Evolutionary conservation across 331 rosid genomes (phyloP).

Genomic region (Quercus lobata): DNA sequence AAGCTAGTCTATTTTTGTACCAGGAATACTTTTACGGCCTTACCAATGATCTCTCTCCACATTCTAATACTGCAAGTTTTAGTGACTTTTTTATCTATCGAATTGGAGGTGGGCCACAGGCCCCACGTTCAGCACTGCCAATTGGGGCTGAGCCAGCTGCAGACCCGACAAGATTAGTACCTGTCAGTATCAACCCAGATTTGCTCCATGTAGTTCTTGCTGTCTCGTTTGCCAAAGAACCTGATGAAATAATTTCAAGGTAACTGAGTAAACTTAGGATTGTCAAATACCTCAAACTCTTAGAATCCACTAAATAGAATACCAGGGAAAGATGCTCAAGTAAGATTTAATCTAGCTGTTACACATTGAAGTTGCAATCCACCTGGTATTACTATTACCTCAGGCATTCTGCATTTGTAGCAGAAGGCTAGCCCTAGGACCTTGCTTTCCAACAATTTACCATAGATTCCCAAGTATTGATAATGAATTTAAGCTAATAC

Average conservation of each 20-base stretch:
- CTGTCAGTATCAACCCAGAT: constrained; percentile 73
- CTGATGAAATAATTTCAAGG: constrained; percentile 92
- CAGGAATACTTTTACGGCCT: constrained; percentile 98
- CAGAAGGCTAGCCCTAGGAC: not conserved
- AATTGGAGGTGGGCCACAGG: constrained; percentile 97
- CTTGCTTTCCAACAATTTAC: not conserved
- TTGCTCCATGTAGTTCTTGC: constrained; percentile 81
- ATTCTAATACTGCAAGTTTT: constrained; percentile 78
- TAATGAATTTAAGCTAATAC: not conserved
- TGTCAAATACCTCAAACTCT: not conserved
- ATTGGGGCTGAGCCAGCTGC: constrained; percentile 99
- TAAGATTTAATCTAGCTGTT: not conserved
- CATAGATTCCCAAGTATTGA: not conserved
- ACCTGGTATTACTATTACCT: not conserved
- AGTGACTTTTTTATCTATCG: constrained; percentile 73
- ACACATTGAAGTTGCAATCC: not conserved
- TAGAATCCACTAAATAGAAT: not conserved
- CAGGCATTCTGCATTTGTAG: not conserved
- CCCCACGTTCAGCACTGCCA: constrained; percentile 96
- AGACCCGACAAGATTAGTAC: constrained; percentile 84
- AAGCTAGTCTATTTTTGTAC: constrained; percentile 26
- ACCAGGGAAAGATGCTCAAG: not conserved
- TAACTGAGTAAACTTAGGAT: constrained; percentile 23
- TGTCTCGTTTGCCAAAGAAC: constrained; percentile 87
- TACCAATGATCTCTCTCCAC: constrained; percentile 84